A percentile compares a stretch with the other conserved stretches of the same genome.
These are phyloP conservation scores for Xylaria cubensis DNA, from an alignment of 495 filamentous ascomycete genomes.

Conservation along the genomic window DNA sequence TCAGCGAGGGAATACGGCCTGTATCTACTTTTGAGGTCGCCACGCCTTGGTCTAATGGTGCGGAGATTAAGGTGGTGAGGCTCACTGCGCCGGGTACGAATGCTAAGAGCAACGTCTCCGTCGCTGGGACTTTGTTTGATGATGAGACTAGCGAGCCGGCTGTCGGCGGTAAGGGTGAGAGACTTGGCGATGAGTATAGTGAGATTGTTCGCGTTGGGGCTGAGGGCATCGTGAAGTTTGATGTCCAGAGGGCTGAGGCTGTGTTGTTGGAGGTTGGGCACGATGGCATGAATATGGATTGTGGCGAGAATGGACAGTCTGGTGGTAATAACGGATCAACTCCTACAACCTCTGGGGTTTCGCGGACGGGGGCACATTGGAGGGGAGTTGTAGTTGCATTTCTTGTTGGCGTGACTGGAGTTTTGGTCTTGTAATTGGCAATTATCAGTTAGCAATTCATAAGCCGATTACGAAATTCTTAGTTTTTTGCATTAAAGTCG, in stretches of 20 bases:
- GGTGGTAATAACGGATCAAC: neutral
- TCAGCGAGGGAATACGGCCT: slow-evolving; percentile 35
- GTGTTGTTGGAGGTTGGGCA: slow-evolving; percentile 34
- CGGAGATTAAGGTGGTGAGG: slow-evolving; percentile 23
- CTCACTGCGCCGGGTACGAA: slow-evolving; percentile 40
- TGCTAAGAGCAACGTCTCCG: slow-evolving; percentile 37
- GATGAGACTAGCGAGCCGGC: slow-evolving; percentile 29
- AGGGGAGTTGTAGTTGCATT: neutral
- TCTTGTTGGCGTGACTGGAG: neutral
- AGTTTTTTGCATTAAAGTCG: too few relatives aligned
- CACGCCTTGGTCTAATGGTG: slow-evolving; percentile 33
- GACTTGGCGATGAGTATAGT: slow-evolving; percentile 19
- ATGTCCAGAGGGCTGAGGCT: slow-evolving; percentile 33
- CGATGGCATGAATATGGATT: neutral
- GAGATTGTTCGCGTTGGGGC: slow-evolving; percentile 26
- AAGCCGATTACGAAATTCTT: too few relatives aligned
- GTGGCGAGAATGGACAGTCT: neutral
- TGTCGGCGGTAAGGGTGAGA: slow-evolving; percentile 21
- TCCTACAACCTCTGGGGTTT: neutral
- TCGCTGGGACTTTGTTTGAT: slow-evolving; percentile 36
- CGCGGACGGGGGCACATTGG: neutral
- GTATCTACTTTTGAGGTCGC: slow-evolving; percentile 20
- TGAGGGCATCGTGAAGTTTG: slow-evolving; percentile 27
- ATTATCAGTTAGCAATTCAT: neutral
- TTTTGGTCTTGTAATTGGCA: neutral